Percentiles rank a stretch among this genome's conserved stretches.
Conservation (phyloP, 768 basidiomycete genomes). For the Myochromella boudieri region DNA sequence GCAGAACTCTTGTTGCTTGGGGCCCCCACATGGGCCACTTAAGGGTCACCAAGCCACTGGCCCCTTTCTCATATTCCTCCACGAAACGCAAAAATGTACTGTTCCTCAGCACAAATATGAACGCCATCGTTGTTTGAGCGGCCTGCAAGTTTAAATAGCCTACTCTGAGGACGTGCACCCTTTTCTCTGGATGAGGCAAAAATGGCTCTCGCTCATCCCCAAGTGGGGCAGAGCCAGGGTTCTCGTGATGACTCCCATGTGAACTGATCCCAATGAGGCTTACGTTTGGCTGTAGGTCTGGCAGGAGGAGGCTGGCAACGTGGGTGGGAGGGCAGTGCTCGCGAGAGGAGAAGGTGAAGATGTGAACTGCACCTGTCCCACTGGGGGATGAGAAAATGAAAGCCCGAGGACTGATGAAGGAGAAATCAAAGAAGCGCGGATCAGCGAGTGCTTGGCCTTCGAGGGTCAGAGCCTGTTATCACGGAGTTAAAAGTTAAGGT, state of each 20-base stretch:
- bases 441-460: slow-evolving; percentile 14
- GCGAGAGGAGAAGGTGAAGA: slow-evolving; percentile 38
- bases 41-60: no score
- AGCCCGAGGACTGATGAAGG: slow-evolving; percentile 44
- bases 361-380: slow-evolving; percentile 35
- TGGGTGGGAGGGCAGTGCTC: slow-evolving; percentile 3
- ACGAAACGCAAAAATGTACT: no score
- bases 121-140: no score
- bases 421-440: slow-evolving; percentile 35
- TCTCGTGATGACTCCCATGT: slow-evolving; percentile 33
- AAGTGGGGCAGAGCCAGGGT: no score
- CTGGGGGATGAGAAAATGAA: slow-evolving; percentile 38
- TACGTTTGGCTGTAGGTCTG: slow-evolving; percentile 13
- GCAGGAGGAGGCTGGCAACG: slow-evolving; percentile 16
- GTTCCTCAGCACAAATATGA: no score
- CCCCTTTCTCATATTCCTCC: no score
- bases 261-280: slow-evolving; percentile 14
- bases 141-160: no score
- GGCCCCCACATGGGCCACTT: no score
- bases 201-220: no score
- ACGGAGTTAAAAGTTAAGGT: not conserved
- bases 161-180: no score
- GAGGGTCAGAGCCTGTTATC: slow-evolving; percentile 1
- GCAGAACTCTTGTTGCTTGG: no score
- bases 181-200: no score